phyloP scores from a whole-genome alignment of 352 stramenopile species.

The Plasmopara halstedii region DNA sequence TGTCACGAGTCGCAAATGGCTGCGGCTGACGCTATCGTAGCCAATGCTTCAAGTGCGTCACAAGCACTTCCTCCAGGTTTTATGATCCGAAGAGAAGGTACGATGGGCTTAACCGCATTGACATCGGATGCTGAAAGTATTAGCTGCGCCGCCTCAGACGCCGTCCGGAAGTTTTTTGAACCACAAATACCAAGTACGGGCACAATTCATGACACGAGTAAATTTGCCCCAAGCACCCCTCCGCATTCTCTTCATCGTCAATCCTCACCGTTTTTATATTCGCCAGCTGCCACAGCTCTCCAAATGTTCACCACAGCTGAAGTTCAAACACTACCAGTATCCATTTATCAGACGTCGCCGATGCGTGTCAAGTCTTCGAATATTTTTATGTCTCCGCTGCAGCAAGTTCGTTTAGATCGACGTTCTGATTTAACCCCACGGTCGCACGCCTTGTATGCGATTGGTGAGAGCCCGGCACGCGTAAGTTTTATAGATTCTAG shows the following conservation, averaged over 20 bases:
- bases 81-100: slow-evolving; percentile 24
- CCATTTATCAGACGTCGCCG: slow-evolving; percentile 68
- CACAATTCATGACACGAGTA: slow-evolving; percentile 9
- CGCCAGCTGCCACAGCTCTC: slow-evolving; percentile 32
- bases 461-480: slow-evolving; percentile 76
- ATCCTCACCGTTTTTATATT: slow-evolving; percentile 39
- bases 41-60: slow-evolving; percentile 16
- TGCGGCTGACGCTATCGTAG: slow-evolving; percentile 56
- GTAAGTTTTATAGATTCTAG: slow-evolving; percentile 29
- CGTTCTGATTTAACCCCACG: slow-evolving; percentile 65
- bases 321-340: slow-evolving; percentile 70
- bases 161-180: slow-evolving; percentile 45
- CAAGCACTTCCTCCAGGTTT: slow-evolving; percentile 33
- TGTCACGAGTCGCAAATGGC: slow-evolving; percentile 75
- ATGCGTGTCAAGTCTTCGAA: slow-evolving; percentile 76
- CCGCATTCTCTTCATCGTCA: slow-evolving; percentile 21
- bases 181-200: neutral
- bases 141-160: slow-evolving; percentile 55
- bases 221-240: slow-evolving; percentile 39
- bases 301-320: slow-evolving; percentile 65
- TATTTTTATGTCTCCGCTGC: slow-evolving; percentile 80
- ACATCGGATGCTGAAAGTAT: slow-evolving; percentile 78
- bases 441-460: slow-evolving; percentile 77
- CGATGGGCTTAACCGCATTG: slow-evolving; percentile 33
- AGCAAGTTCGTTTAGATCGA: slow-evolving; percentile 65